Evolutionary conservation across 192 early-diverging fungal genomes (phyloP).

Genomic region (Umbelopsis sp.): DNA sequence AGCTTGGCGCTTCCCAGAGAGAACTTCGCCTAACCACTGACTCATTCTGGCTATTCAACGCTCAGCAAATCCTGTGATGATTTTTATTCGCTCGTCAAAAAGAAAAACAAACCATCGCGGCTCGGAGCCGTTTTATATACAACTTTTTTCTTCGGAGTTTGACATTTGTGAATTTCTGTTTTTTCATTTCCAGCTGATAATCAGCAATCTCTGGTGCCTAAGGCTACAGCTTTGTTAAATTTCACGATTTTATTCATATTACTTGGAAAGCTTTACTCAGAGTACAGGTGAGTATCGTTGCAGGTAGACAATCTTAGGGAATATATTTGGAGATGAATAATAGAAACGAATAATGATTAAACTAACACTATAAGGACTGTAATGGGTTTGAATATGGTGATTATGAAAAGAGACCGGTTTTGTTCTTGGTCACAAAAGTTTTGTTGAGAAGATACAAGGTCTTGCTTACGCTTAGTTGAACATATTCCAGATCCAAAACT

Average conservation of each 20-base stretch:
- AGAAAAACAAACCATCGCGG: neutral
- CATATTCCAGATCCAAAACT: conserved; percentile 90
- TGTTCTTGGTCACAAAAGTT: conserved; percentile 68
- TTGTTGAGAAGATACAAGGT: conserved; percentile 82
- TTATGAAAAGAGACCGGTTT: conserved; percentile 18
- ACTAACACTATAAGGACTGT: conserved; percentile 19
- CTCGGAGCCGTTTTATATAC: no score
- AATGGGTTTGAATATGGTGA: neutral
- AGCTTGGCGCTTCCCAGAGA: conserved; percentile 12
- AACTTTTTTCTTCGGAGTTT: no score
- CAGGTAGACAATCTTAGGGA: neutral
- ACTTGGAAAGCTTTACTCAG: no score
- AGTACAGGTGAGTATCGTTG: no score
- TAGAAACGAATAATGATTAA: conserved; percentile 21
- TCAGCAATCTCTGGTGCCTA: no score
- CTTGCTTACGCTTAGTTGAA: conserved; percentile 85
- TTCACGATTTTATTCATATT: no score
- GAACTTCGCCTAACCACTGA: conserved; percentile 9
- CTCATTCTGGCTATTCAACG: neutral
- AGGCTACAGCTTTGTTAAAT: no score
- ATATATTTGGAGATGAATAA: neutral
- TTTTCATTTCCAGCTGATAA: no score
- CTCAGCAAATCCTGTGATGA: conserved; percentile 7
- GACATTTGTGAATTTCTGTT: no score
- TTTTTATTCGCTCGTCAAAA: conserved; percentile 3